Evolutionary conservation across 176 grass and related monocot genomes (phyloP).

Genomic region (Poa pratensis): DNA sequence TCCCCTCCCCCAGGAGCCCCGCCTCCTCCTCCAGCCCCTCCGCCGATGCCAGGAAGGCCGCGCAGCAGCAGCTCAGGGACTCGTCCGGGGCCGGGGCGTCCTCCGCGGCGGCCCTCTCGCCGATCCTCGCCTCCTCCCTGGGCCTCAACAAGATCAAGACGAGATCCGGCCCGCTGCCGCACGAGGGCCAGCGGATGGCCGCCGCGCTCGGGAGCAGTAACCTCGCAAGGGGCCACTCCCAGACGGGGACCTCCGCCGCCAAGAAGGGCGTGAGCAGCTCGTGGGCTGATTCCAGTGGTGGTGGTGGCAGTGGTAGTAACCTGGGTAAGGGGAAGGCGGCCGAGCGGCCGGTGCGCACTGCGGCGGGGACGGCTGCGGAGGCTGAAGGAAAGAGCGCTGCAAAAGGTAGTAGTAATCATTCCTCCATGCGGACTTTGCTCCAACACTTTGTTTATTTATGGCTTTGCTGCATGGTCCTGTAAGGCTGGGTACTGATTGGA

Average conservation of each 20-base stretch:
- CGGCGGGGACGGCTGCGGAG: slow-evolving; percentile 6
- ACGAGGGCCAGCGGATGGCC: slow-evolving; percentile 80
- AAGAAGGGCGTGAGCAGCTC: slow-evolving; percentile 48
- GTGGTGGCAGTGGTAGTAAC: slow-evolving; percentile 9
- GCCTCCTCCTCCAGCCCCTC: slow-evolving; percentile 47
- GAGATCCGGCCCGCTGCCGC: slow-evolving; percentile 98
- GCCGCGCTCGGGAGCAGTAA: slow-evolving; percentile 83
- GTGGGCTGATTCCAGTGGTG: slow-evolving; percentile 48
- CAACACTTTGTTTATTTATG: not conserved
- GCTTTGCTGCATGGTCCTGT: slow-evolving; percentile 25
- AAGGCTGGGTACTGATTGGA: slow-evolving; percentile 29
- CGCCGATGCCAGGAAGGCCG: slow-evolving; percentile 49
- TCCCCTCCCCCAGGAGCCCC: slow-evolving; percentile 43
- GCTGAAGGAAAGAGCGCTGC: slow-evolving; percentile 43
- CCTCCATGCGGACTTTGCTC: not conserved
- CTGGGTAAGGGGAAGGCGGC: slow-evolving; percentile 48
- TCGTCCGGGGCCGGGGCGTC: slow-evolving; percentile 34
- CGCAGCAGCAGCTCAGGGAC: slow-evolving; percentile 47
- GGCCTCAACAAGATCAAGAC: slow-evolving; percentile 99
- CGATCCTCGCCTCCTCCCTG: slow-evolving; percentile 97
- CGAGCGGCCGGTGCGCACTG: slow-evolving; percentile 39
- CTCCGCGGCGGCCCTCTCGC: slow-evolving; percentile 58
- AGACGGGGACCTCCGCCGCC: slow-evolving; percentile 30
- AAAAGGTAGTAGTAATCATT: slow-evolving; percentile 43
- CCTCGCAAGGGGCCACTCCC: slow-evolving; percentile 68